Evolutionary conservation across 2,329 filamentous ascomycete genomes (phyloP), one percentile per base, ranked within the genome.

Genomic region (Colletotrichum musae): DNA sequence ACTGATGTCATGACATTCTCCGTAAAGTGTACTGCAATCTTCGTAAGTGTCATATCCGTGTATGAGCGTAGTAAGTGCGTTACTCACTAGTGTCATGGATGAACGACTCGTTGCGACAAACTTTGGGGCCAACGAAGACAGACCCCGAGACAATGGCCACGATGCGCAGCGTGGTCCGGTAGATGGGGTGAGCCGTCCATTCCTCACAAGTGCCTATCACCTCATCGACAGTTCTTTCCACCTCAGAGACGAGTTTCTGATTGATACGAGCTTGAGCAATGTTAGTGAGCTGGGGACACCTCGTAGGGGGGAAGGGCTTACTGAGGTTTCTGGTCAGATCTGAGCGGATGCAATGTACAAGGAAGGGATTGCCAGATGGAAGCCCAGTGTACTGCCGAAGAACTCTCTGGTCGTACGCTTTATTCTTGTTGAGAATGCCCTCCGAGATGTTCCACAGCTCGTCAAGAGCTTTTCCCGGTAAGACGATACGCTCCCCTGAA

Each of bases 71-170:
- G 32, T 80, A 77, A 7, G 80, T 26, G 9, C 82, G 81, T 72
- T 80, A 85, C 66, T 79, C 79, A 67, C 83, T 83, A 47, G 79
- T 79, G 15, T 80, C 77, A 32, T 83, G 76, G 4, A 84, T 72
- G 71, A 84, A 85, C 18, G 78, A 76, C 47, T 81, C 80, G 6
- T 77, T 72, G n/a, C 79, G 82, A 71, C 81, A 82, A 5, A 84
- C 75, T 36, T 82, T 80, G 1, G 80, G 71, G 16, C 83, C 83
- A 18, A 85, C 76, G 56, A 84, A 85, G n/a, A 85, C 75, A 13
- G 80, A 75, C 4, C 83, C 83, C 0, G 81, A 83, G 2, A 83
- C 77, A 43, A 79, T 79, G 60, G 82, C 82, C 4, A 86, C 81
- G 24, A 85, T 80, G 36, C 80, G 79, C 2, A 84, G 75, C 2